phyloP scores from a whole-genome alignment of 1,139 yeast species.

The Kodamaea anthophila region DNA sequence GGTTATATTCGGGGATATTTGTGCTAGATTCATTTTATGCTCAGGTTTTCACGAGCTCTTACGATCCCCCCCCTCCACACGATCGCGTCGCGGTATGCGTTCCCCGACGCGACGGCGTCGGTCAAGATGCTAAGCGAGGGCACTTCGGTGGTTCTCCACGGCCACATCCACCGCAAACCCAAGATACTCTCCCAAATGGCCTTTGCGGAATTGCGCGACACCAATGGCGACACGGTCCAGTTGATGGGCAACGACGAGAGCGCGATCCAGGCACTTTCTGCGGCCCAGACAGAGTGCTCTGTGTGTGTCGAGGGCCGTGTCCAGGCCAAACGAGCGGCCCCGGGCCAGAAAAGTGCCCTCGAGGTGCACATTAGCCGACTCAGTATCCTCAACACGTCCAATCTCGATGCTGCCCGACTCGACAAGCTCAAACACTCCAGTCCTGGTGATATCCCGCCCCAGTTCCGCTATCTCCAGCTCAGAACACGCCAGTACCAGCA shows the following conservation, averaged over 20 bases:
- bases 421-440: constrained; percentile 48
- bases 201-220: constrained; percentile 73
- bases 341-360: constrained; percentile 24
- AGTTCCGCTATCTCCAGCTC: constrained; percentile 74
- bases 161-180: constrained; percentile 79
- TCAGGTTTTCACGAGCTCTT: no score
- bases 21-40: no score
- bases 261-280: constrained; percentile 33
- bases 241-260: constrained; percentile 45
- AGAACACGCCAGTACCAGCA: constrained; percentile 57
- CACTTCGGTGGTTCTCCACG: constrained; percentile 45
- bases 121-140: constrained; percentile 1
- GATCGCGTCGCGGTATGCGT: constrained; percentile 5
- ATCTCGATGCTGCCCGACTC: constrained; percentile 64
- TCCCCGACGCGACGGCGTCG: constrained; percentile 5
- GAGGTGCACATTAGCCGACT: constrained; percentile 52
- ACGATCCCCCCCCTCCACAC: neutral
- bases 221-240: constrained; percentile 62
- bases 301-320: constrained; percentile 59
- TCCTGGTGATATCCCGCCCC: constrained; percentile 62
- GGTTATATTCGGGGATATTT: no score
- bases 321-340: constrained; percentile 21
- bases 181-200: constrained; percentile 39
- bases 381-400: constrained; percentile 60
- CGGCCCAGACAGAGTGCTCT: constrained; percentile 66